phyloP scores from a whole-genome alignment of 768 basidiomycete genomes.

The Tricholomella constricta region DNA sequence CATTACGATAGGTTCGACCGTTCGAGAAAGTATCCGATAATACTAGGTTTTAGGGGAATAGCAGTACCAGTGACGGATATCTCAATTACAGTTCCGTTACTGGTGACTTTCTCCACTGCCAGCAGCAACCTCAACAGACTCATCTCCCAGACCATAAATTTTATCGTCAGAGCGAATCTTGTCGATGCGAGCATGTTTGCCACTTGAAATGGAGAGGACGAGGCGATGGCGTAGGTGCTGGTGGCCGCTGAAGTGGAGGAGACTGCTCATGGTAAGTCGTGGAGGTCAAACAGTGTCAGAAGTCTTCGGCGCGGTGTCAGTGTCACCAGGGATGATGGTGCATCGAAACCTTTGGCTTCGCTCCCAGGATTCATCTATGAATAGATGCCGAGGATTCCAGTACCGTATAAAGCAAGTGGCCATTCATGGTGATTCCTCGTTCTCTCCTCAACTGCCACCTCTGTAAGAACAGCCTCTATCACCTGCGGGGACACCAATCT shows the following conservation, averaged over 20 bases:
- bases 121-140: slow-evolving; percentile 84
- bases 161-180: slow-evolving; percentile 90
- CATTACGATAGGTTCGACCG: slow-evolving; percentile 85
- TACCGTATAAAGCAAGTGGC: too few species aligned
- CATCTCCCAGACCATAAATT: slow-evolving; percentile 89
- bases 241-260: slow-evolving; percentile 76
- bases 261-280: slow-evolving; percentile 40
- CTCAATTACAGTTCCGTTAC: slow-evolving; percentile 93
- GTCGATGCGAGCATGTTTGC: slow-evolving; percentile 81
- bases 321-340: too few species aligned
- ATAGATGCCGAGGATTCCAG: too few species aligned
- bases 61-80: slow-evolving; percentile 97
- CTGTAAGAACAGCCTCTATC: too few species aligned
- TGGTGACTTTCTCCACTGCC: slow-evolving; percentile 90
- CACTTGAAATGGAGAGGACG: slow-evolving; percentile 87
- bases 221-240: slow-evolving; percentile 82
- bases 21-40: slow-evolving; percentile 96
- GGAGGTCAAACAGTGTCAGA: too few species aligned
- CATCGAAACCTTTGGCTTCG: too few species aligned
- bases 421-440: too few species aligned
- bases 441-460: too few species aligned
- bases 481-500: too few species aligned
- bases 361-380: too few species aligned
- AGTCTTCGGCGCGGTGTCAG: too few species aligned
- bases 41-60: slow-evolving; percentile 87